Evolutionary conservation across 352 stramenopile species (phyloP), one percentile per base, ranked within the genome.

Genomic region (Globisporangium uncinulatum): DNA sequence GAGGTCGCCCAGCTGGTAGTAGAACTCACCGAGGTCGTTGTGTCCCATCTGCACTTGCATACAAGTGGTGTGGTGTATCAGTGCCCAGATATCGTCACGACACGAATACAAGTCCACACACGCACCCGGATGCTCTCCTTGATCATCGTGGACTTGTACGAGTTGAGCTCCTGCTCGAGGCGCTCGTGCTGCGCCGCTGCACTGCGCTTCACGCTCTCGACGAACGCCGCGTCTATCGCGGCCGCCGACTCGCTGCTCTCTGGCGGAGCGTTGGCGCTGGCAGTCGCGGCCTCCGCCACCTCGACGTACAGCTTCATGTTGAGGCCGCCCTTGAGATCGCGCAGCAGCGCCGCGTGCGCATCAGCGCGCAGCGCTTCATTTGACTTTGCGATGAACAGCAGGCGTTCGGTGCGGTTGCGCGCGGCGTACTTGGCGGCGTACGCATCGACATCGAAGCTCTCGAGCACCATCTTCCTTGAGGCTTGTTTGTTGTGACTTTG

Each of bases 81-180:
- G 14, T 9, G n/a, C 6, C 21, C 11, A 15, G 9, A 36, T 20
- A 34, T 15, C 37, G 24, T 43, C 46, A 39, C 36, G 9, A 34
- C 24, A 48, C 19, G 47, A 6, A 39, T 5, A 52, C n/a, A 29
- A 29, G 24, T 29, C 24, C 24, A 43, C 4, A 45, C 10, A 62
- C 32, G 34, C 71, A 94, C 83, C 55, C 86, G 75, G 59, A 96
- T 96, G 71, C 83, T 94, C 59, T 96, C 86, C 63, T 96, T 96
- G 76, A 96, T 94, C 77, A 94, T 89, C 15, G 79, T 94, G 36
- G 83, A 94, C 67, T 96, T 96, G 74, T 94, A 96, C 69, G 85
- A 94, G 57, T 94, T 92, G 17, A 96, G 76, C 59, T 96, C 86
- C 54, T 93, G 84, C 62, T 94, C 84, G 34, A 96, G 67, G 4